Base-by-base conservation (phyloP, 331 rosid species). In the Erythrophleum ivorense region DNA sequence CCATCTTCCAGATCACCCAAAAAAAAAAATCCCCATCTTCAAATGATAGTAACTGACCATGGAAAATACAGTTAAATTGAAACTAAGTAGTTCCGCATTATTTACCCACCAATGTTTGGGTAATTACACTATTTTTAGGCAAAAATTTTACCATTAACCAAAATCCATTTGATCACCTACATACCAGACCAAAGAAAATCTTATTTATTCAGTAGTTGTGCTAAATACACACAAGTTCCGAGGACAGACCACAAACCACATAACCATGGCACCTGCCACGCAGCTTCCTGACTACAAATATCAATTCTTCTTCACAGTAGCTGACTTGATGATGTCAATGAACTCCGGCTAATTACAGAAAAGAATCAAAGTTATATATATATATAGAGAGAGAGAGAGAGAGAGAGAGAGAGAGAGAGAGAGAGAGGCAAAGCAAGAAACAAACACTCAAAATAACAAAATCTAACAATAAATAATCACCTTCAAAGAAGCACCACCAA, bases 401-500 rank as follows among this genome's bases (percentile, higher is more conserved):
- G 10, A 71, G 15, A 33, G n/a, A n/a, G n/a, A n/a, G n/a, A 49
- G 3, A 49, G 13, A 49, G 9, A 9, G 9, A 50, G 31, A 46
- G 5, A 80, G 67, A 71, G 10, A 71, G 15, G n/a, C n/a, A n/a
- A n/a, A 33, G 73, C 65, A 45, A 68, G 57, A 81, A 87, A 63
- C 70, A 80, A 34, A 2, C 48, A 34, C 64, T 48, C 43, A 29
- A 18, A 36, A 8, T 34, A 73, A 79, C 12, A 78, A n/a, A 53
- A 75, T 11, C 33, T 40, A 3, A 49, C 15, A 6, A 46, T 31
- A 64, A 50, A 69, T 31, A 70, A 14, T 58, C 65, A 94, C 97
- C 97, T 94, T 90, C 45, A 92, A 85, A 67, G 98, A 94, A 87
- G 98, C 98, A 89, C 98, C 98, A 9, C 98, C 98, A 53, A 92